These are phyloP conservation scores for Pythium phragmiticola DNA, from an alignment of 352 stramenopile species.

Conservation along the genomic window DNA sequence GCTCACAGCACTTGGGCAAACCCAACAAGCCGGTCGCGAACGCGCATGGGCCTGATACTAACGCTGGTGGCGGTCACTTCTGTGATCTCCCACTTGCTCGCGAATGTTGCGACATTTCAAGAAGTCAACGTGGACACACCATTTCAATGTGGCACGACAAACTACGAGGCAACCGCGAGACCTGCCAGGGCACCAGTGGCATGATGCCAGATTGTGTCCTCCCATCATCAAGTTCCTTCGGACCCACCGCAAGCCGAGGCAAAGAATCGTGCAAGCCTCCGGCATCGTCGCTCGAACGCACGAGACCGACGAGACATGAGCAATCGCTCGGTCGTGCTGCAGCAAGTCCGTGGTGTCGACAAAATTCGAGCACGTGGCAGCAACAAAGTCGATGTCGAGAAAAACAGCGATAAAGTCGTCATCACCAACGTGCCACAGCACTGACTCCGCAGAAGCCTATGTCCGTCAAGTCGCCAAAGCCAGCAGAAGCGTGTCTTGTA, in stretches of 20 bases:
- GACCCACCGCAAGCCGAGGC: too few species aligned
- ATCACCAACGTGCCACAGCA: conserved; percentile 8
- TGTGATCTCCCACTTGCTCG: conserved; percentile 5
- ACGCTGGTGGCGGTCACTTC: background rate
- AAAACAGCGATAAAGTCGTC: conserved; percentile 3
- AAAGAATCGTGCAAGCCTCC: too few species aligned
- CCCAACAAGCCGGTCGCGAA: too few species aligned
- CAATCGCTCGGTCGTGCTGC: background rate
- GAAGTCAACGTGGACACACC: background rate
- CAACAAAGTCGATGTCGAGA: background rate
- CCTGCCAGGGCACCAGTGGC: too few species aligned
- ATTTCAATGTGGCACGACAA: too few species aligned
- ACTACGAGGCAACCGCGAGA: too few species aligned
- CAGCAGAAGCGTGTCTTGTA: conserved; percentile 4
- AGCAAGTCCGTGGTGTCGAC: background rate
- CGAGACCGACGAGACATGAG: background rate
- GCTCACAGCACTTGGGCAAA: too few species aligned
- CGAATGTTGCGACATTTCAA: background rate
- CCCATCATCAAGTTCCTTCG: too few species aligned
- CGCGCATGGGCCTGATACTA: too few species aligned
- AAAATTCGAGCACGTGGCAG: background rate
- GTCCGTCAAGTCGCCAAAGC: background rate
- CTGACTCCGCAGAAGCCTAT: background rate
- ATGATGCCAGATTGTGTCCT: too few species aligned
- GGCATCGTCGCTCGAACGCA: background rate